phyloP scores from a whole-genome alignment of 495 filamentous ascomycete species.

The Neurospora sp. region DNA sequence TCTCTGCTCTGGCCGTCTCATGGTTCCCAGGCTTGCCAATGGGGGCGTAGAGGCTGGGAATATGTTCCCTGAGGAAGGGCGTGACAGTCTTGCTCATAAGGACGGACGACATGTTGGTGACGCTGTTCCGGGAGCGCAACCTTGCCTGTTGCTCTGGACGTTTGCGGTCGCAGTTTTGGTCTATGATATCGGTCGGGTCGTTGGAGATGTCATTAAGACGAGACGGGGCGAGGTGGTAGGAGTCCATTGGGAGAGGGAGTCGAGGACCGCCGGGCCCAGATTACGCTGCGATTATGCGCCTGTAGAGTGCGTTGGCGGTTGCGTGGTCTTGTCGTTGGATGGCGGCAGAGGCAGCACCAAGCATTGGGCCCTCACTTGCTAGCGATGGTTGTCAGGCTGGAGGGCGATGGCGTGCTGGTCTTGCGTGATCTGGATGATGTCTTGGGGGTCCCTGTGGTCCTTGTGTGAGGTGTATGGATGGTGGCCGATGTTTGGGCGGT shows the following conservation, averaged over 20 bases:
- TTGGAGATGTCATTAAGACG: neutral
- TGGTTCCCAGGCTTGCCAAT: constrained; percentile 26
- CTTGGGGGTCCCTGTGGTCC: neutral
- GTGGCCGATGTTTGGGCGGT: neutral
- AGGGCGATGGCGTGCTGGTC: constrained; percentile 23
- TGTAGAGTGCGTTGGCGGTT: constrained; percentile 8
- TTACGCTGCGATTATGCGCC: neutral
- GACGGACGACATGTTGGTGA: constrained; percentile 36
- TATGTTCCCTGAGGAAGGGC: constrained; percentile 76
- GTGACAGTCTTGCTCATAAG: constrained; percentile 50
- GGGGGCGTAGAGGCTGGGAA: constrained; percentile 34
- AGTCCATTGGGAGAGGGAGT: constrained; percentile 14
- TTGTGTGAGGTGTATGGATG: neutral
- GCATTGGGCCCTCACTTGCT: constrained; percentile 21
- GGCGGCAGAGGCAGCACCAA: constrained; percentile 11
- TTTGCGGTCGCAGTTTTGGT: constrained; percentile 29
- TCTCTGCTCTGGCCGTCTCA: constrained; percentile 32
- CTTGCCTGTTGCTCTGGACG: constrained; percentile 31
- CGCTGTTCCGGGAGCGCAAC: constrained; percentile 19
- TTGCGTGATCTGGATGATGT: neutral
- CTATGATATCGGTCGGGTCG: constrained; percentile 1
- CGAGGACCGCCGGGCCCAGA: constrained; percentile 8
- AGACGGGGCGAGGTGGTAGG: constrained; percentile 8
- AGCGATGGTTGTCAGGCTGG: constrained; percentile 12
- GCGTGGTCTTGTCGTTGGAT: constrained; percentile 17